These are phyloP conservation scores for Cladorrhinum sp. DNA, from an alignment of 2,329 filamentous ascomycete genomes.

Conservation along the genomic window DNA sequence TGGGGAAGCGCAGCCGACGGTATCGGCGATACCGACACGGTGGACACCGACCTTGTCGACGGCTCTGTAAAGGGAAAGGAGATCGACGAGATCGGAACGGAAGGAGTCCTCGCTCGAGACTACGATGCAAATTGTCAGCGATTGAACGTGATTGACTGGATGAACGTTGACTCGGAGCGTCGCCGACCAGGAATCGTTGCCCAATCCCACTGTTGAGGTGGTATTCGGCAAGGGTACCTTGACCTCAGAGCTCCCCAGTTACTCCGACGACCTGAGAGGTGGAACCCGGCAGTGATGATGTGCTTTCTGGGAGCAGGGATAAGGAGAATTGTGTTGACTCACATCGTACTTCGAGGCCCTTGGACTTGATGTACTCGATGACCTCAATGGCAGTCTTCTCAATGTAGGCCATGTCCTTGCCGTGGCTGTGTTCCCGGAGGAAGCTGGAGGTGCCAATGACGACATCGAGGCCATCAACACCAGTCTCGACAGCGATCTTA, in stretches of 20 bases:
- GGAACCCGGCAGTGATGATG: not conserved
- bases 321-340: slow-evolving; percentile 7
- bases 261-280: not conserved
- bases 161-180: not conserved
- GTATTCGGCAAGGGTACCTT: not conserved
- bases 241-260: not conserved
- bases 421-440: slow-evolving; percentile 79
- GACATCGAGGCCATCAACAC: slow-evolving; percentile 77
- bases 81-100: slow-evolving; percentile 79
- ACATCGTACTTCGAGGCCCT: slow-evolving; percentile 72
- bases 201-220: not conserved
- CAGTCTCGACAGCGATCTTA: slow-evolving; percentile 75
- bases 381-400: slow-evolving; percentile 81
- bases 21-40: slow-evolving; percentile 89
- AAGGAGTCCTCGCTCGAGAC: slow-evolving; percentile 83
- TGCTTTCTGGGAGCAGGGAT: not conserved
- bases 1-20: slow-evolving; percentile 78
- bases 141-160: not conserved
- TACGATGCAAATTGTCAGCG: slow-evolving; percentile 13
- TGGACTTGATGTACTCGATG: slow-evolving; percentile 81
- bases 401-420: slow-evolving; percentile 87
- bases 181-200: not conserved
- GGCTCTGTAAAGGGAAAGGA: slow-evolving; percentile 78
- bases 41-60: slow-evolving; percentile 83
- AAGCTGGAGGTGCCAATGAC: slow-evolving; percentile 82